A percentile compares a stretch with the other conserved stretches of the same genome.
phyloP scores from a whole-genome alignment of 768 basidiomycete species.

The Leucocoprinus leucothites region DNA sequence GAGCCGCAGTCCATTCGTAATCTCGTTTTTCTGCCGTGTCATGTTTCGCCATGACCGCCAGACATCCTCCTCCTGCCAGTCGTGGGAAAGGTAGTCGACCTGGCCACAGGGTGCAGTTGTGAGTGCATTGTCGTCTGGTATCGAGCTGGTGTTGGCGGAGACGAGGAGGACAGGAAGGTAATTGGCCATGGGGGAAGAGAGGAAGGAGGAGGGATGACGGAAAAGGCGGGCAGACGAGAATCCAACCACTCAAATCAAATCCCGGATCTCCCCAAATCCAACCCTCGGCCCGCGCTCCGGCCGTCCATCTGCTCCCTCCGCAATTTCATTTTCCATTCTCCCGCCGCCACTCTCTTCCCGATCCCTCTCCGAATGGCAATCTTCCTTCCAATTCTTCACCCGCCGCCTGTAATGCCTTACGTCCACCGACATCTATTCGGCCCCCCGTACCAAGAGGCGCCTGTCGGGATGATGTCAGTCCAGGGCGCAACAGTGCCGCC shows the following conservation, averaged over 20 bases:
- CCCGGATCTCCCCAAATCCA: constrained; percentile 12
- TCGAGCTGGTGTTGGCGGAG: constrained; percentile 53
- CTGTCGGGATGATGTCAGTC: neutral
- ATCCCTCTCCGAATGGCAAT: neutral
- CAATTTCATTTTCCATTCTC: constrained; percentile 2
- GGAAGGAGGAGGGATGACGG: constrained; percentile 12
- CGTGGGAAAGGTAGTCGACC: constrained; percentile 97
- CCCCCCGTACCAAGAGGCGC: too few relatives aligned
- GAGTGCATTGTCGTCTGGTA: constrained; percentile 76
- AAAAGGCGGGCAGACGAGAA: constrained; percentile 13
- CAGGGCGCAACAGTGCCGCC: neutral
- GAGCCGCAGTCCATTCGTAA: constrained; percentile 89
- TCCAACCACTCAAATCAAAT: constrained; percentile 9
- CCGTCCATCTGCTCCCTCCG: neutral
- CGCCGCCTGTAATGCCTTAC: too few relatives aligned
- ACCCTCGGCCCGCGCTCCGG: constrained; percentile 9
- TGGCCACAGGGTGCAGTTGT: constrained; percentile 86
- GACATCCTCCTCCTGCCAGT: constrained; percentile 98
- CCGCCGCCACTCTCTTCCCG: neutral
- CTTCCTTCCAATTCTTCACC: neutral
- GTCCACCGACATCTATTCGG: too few relatives aligned
- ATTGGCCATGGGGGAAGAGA: constrained; percentile 18
- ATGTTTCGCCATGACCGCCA: constrained; percentile 98
- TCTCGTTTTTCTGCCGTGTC: constrained; percentile 98
- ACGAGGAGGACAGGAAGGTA: constrained; percentile 70